Evolutionary conservation across 805 yeast genomes (phyloP), one percentile per base, ranked within the genome.

Genomic region (Sugiyamaella chiloensis): DNA sequence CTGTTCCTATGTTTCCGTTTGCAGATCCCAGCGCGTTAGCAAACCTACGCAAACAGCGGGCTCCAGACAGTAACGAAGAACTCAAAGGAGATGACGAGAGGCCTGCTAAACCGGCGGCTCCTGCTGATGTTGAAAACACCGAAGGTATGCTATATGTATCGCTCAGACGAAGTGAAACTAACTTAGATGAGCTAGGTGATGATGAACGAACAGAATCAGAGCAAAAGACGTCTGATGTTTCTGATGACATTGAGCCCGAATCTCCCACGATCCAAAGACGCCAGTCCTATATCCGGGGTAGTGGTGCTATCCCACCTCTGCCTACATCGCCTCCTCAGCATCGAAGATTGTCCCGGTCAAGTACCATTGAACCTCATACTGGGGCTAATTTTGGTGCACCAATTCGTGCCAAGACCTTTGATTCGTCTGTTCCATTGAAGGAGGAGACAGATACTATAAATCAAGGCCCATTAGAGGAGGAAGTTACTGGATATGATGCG

Each of bases 401-500:
- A n/a, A 44, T 45, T 14, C 46, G 50, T 29, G 35, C 48, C 27
- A 17, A 20, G 34, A 44, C 47, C 14, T 34, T 44, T 24, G 42
- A 44, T n/a, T 44, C 52, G 5, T 34, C 57, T 8, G 41, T 42
- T 2, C 49, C 57, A n/a, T 12, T 48, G 14, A 23, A 44, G 5
- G 32, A 48, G 14, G 11, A 7, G 11, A 11, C 9, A 7, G 29
- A 26, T 26, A 11, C 7, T 26, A 7, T 26, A 11, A 14, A 34
- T 14, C 21, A 12, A 4, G 20, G 19, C 12, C 4, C 20, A 4
- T 19, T 16, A 57, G 85, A 78, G 44, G 53, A 56, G 21, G 69
- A 69, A 47, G 69, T 69, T 7, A 76, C 87, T 1, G 88, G 88
- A 0, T 82, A 82, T 57, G 87, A 84, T 47, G 87, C 87, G 0